phyloP scores from a whole-genome alignment of 257 asterid species.

The Fraxinus excelsior region DNA sequence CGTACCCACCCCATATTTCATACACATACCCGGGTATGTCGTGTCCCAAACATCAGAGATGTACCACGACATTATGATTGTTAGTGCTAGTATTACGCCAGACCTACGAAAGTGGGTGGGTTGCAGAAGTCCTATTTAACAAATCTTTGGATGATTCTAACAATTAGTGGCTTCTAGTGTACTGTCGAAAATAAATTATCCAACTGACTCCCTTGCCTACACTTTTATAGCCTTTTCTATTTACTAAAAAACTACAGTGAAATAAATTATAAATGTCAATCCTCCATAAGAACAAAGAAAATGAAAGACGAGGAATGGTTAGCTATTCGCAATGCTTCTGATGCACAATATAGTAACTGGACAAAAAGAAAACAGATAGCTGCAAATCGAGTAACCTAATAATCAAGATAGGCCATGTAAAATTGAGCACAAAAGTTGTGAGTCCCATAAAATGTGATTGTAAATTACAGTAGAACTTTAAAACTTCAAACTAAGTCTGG shows the following conservation, averaged over 20 bases:
- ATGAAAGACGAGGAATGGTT: neutral
- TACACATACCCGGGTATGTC: no score
- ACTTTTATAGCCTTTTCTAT: neutral
- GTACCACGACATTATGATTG: neutral
- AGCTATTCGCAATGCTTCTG: neutral
- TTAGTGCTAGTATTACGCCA: neutral
- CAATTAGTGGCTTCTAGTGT: neutral
- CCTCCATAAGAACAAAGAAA: neutral
- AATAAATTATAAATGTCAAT: neutral
- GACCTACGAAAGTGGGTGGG: neutral
- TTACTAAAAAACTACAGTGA: neutral
- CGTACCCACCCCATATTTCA: no score
- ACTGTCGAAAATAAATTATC: neutral
- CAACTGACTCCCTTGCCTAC: neutral
- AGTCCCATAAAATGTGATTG: no score
- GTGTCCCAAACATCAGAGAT: no score
- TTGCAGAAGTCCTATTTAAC: neutral
- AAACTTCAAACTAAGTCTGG: neutral
- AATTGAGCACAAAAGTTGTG: neutral
- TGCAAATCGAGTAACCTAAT: neutral
- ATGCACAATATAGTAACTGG: neutral
- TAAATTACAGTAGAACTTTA: neutral
- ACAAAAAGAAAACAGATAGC: neutral
- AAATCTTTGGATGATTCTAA: no score
- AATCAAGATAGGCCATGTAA: neutral